These are phyloP conservation scores for Xylariaceae sp. DNA, from an alignment of 2,329 filamentous ascomycete genomes.

Conservation along the genomic window DNA sequence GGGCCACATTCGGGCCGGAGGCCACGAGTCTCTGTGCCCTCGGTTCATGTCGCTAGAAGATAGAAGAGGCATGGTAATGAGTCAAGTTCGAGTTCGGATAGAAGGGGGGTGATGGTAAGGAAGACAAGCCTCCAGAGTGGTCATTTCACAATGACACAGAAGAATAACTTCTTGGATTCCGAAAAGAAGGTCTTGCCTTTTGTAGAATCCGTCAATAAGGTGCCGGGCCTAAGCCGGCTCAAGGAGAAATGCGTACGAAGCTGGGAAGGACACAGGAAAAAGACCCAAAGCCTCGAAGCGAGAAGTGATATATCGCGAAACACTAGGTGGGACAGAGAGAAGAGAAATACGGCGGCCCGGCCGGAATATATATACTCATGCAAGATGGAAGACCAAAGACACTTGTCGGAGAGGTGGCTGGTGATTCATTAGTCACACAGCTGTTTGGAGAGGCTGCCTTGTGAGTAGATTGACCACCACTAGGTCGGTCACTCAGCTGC, in stretches of 20 bases:
- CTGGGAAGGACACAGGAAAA: constrained; percentile 8
- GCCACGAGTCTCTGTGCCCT: constrained; percentile 41
- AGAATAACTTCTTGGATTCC: constrained; percentile 10
- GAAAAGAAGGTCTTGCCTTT: constrained; percentile 12
- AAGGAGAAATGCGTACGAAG: constrained; percentile 15
- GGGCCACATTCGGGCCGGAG: constrained; percentile 38
- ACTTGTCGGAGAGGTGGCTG: constrained; percentile 14
- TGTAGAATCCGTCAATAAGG: constrained; percentile 17
- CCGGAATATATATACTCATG: constrained; percentile 29
- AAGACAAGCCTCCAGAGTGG: constrained; percentile 10
- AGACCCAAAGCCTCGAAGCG: constrained; percentile 18
- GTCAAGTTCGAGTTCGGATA: constrained; percentile 9
- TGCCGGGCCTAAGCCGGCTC: constrained; percentile 29
- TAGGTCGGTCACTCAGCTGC: constrained; percentile 21
- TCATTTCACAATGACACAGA: constrained; percentile 16
- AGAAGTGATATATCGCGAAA: constrained; percentile 23
- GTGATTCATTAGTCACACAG: constrained; percentile 34
- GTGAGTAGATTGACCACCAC: constrained; percentile 25
- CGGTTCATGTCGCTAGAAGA: constrained; percentile 24
- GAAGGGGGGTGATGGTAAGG: constrained; percentile 8
- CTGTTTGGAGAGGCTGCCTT: constrained; percentile 31
- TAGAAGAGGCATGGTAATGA: constrained; percentile 28
- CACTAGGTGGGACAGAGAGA: constrained; percentile 18
- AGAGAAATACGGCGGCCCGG: constrained; percentile 16
- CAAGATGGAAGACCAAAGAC: constrained; percentile 25